Evolutionary conservation across 2,329 filamentous ascomycete species (phyloP).

Genomic region (Fusarium sublunatum): DNA sequence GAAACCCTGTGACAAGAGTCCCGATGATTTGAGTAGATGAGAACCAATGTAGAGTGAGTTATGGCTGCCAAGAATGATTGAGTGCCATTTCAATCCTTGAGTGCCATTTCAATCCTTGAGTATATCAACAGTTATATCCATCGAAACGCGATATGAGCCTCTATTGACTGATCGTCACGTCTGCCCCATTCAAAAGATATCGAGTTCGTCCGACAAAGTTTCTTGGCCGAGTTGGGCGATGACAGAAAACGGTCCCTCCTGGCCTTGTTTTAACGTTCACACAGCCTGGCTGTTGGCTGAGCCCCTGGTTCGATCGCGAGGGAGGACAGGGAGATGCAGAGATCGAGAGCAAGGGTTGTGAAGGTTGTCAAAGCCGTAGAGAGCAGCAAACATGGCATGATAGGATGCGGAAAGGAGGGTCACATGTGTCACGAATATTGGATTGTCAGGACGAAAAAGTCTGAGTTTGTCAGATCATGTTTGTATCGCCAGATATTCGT

Average conservation of each 20-base stretch:
- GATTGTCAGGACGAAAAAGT: not conserved
- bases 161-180: not conserved
- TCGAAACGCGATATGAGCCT: not conserved
- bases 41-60: no score
- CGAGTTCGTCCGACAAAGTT: slow-evolving; percentile 1
- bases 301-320: slow-evolving; percentile 31
- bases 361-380: not conserved
- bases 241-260: slow-evolving; percentile 20
- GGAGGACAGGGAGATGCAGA: slow-evolving; percentile 29
- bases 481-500: not conserved
- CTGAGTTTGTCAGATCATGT: slow-evolving; percentile 1
- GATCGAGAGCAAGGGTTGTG: slow-evolving; percentile 35
- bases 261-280: not conserved
- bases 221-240: slow-evolving; percentile 11
- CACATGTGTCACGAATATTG: slow-evolving; percentile 4
- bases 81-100: no score
- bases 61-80: no score
- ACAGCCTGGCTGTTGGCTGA: not conserved
- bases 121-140: no score
- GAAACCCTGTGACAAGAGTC: no score
- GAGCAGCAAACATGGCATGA: not conserved
- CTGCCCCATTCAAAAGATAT: slow-evolving; percentile 3
- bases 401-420: not conserved
- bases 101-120: no score
- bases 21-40: no score